phyloP scores from a whole-genome alignment of 306 rosid genomes.

The Rubus idaeus region DNA sequence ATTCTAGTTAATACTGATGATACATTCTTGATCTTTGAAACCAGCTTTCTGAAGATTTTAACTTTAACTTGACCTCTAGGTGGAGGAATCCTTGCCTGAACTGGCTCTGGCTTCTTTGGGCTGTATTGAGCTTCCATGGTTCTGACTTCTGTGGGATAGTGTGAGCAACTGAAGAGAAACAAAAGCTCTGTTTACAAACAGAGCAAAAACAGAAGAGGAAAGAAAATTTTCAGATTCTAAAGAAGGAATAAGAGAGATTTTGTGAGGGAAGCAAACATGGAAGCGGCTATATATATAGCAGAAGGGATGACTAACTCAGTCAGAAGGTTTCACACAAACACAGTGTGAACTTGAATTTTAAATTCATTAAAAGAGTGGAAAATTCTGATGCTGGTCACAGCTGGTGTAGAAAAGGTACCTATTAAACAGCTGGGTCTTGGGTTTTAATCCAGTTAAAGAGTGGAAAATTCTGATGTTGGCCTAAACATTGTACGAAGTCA shows the following conservation, averaged over 20 bases:
- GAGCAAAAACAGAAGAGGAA: neutral
- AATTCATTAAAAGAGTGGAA: neutral
- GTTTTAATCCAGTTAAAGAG: neutral
- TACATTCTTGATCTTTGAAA: neutral
- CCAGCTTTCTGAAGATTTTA: neutral
- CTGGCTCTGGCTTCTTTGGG: constrained; percentile 10
- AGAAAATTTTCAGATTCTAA: neutral
- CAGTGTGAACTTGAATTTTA: neutral
- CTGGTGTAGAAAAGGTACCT: neutral
- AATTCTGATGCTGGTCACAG: too few species aligned
- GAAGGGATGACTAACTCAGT: neutral
- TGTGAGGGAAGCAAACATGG: neutral
- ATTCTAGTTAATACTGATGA: neutral
- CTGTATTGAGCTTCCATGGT: constrained; percentile 11
- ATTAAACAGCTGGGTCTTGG: neutral
- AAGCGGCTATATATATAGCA: constrained; percentile 1
- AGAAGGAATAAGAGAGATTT: neutral
- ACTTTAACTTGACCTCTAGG: constrained; percentile 28
- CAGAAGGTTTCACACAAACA: constrained; percentile 15
- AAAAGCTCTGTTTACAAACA: neutral
- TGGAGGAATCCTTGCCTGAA: constrained; percentile 26
- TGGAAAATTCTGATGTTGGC: too few species aligned
- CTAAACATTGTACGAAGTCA: neutral
- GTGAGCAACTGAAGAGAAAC: neutral
- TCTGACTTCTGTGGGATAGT: neutral